Evolutionary conservation across 2,329 filamentous ascomycete species (phyloP), one percentile per base, ranked within the genome.

Genomic region (Alternaria rosae): DNA sequence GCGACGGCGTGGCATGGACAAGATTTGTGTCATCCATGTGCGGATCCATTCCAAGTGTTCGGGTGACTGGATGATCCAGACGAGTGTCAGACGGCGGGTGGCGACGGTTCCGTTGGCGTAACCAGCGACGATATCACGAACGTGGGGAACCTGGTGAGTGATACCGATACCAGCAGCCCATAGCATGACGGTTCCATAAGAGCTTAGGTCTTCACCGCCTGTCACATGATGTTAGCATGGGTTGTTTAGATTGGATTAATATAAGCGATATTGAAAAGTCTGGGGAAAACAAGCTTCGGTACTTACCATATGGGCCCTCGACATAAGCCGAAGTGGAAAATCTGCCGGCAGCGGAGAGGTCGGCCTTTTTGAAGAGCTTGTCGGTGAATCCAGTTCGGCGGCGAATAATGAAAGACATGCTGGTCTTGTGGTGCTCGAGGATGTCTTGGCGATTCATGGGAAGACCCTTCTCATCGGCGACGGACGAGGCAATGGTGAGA

Each of bases 161-260:
- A 99, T 98, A 65, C 95, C 95, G 6, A 95, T 93, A 59, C 94
- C 92, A 59, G 93, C 94, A 12, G 94, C 94, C 76, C 97, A 93
- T 59, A 99, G 89, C 66, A 99, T 87, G 45, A 90, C 89, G 44
- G 96, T 95, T 41, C 95, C 94, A 79, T 97, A 98, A 8, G 94
- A 97, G 79, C 93, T 90, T 67, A 98, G 89, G 63, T 89, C 89
- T 80, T 97, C 91, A 75, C 93, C 90, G 43, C 90, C 90, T 76
- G 61, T 48, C 59, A 61, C 57, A 64, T 69, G 57, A 66, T 51
- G 71, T 76, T 74, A 77, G 74, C 65, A 70, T 68, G 67, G 62
- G 45, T 66, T 59, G 56, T 53, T 6, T 44, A 50, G 51, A 67
- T 63, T 63, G 51, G 62, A 53, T 63, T 69, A 73, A 70, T 73